A percentile compares a stretch with the other conserved stretches of the same genome.
phyloP scores from a whole-genome alignment of 257 asterid genomes.

The Solanum tarapatanum region DNA sequence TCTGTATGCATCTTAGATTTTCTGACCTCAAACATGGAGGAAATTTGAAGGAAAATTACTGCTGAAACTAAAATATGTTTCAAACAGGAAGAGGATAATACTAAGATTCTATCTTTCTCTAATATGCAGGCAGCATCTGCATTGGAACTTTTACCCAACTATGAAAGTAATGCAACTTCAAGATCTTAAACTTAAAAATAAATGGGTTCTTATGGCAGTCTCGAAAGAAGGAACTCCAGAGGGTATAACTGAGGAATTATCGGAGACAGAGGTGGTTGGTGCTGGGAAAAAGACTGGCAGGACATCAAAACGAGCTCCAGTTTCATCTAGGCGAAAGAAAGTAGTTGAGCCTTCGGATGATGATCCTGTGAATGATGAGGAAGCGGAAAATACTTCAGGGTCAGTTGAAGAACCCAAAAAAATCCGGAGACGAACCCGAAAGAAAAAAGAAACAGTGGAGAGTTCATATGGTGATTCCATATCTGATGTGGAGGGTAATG shows the following conservation, averaged over 20 bases:
- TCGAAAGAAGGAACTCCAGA: slow-evolving; percentile 27
- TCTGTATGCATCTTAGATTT: not conserved
- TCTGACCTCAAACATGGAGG: not conserved
- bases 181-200: slow-evolving; percentile 24
- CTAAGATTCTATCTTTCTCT: not conserved
- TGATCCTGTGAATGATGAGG: slow-evolving; percentile 17
- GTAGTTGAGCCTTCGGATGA: slow-evolving; percentile 21
- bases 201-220: slow-evolving; percentile 38
- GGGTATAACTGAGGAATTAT: slow-evolving; percentile 27
- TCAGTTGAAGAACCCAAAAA: slow-evolving; percentile 29
- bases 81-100: not conserved
- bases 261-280: slow-evolving; percentile 31
- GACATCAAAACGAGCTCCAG: slow-evolving; percentile 38
- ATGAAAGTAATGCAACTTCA: slow-evolving; percentile 35
- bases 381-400: slow-evolving; percentile 15
- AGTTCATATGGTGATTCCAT: slow-evolving; percentile 24
- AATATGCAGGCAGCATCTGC: slow-evolving; percentile 47
- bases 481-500: slow-evolving; percentile 9
- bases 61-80: not conserved
- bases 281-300: slow-evolving; percentile 35
- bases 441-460: slow-evolving; percentile 33
- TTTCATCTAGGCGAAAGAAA: slow-evolving; percentile 40
- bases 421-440: slow-evolving; percentile 32
- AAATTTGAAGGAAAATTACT: not conserved
- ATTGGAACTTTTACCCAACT: slow-evolving; percentile 22